Evolutionary conservation across 2,329 filamentous ascomycete genomes (phyloP), one percentile per base, ranked within the genome.

Genomic region (Sordariomycetes sp.): DNA sequence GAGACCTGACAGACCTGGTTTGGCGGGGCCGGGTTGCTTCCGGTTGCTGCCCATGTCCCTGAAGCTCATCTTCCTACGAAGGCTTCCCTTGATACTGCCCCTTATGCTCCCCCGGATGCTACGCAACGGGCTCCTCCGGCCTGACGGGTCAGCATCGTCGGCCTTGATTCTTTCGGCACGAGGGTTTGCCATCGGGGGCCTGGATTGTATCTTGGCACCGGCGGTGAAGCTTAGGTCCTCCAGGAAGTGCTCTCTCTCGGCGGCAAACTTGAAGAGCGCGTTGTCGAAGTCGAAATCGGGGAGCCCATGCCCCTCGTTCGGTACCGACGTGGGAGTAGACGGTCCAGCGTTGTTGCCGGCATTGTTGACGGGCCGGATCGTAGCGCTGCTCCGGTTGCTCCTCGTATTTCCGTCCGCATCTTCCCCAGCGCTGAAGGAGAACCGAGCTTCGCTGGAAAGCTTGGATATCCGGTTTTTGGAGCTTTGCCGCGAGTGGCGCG

Each of bases 21-120:
- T 87, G 63, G 85, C 83, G 63, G 87, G 77, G 28, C 85, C 88
- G 56, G 91, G 87, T 67, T 94, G 89, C 71, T 91, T 86, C 76
- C 93, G 93, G 77, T 90, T 81, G 74, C 92, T 97, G 73, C 88
- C 96, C 89, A 97, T 95, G 66, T 97, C 94, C 65, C 87, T 83
- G 71, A 93, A 90, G 65, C 93, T 96, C 72, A 99, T 88, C 67
- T 94, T 90, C 70, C 94, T 85, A 62, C 93, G 84, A 65, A 99
- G 88, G 73, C 91, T 97, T 52, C 93, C 93, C 85, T 89, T 69
- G 65, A 84, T 82, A 73, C 91, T 97, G 53, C 92, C 93, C 85
- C 89, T 69, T 65, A 84, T 82, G 73, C 91, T 97, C 52, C 92
- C 93, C 85, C 89, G 69, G 65, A 84, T 82, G 67, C 76, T 82